Evolutionary conservation across 2,329 filamentous ascomycete species (phyloP), one percentile per base, ranked within the genome.

Genomic region (Pyrenophora tritici-repentis): DNA sequence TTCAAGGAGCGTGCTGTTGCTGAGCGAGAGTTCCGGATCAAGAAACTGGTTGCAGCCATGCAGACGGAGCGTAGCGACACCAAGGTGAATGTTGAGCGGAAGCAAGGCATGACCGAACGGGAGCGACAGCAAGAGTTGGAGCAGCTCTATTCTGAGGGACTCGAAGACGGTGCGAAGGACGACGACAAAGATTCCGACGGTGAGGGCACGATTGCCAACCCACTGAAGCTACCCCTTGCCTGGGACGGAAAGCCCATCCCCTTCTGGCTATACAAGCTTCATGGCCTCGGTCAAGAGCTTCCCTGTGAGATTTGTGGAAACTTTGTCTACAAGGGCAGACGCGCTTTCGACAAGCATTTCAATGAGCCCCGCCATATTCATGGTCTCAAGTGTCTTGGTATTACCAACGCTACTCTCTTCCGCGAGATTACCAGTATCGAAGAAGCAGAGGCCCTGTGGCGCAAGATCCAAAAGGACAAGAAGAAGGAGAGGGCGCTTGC

Each of bases 231-330:
- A 2, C 94, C 94, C 0, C 82, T 99, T 6, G 93, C 91, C 2
- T 99, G 95, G 95, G 94, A 99, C 62, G 94, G 95, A 63, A 99
- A 99, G 71, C 94, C 95, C 0, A 99, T 99, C 65, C 94, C 95
- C 0, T 99, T 94, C 79, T 99, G 94, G 94, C 83, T 99, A 13
- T 99, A 97, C 81, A 94, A 97, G 63, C 82, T 99, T 13, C 94
- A 99, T 70, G 94, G 94, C 1, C 79, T 99, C 20, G 94, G 94
- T 7, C 91, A 96, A 10, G 94, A 99, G 65, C 96, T 97, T 62
- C 83, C 89, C 0, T 99, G 94, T 78, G 93, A 99, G 72, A 90
- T 99, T 49, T 99, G 94, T 70, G 94, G 94, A 48, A 97, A 97
- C 75, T 97, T 91, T 68, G 91, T 97, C n/a, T 97, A 97, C 78